These are phyloP conservation scores for Urtica urens DNA, from an alignment of 306 rosid genomes.

Conservation along the genomic window DNA sequence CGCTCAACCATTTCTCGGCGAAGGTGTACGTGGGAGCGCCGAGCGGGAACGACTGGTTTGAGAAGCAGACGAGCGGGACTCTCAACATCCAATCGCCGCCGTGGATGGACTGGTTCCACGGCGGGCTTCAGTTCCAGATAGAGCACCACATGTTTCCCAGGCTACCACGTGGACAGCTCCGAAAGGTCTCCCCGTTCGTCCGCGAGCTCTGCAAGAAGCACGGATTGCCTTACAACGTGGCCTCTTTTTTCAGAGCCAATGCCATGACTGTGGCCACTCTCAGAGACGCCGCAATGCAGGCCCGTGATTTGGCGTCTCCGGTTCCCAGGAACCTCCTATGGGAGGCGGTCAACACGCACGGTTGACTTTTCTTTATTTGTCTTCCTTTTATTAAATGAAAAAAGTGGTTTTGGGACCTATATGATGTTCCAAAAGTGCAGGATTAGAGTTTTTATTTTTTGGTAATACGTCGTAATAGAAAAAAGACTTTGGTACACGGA, in stretches of 20 bases:
- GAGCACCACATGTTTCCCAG: slow-evolving; percentile 69
- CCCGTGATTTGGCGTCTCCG: slow-evolving; percentile 38
- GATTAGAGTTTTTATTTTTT: too few relatives aligned
- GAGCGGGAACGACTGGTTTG: slow-evolving; percentile 44
- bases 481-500: too few relatives aligned
- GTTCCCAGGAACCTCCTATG: slow-evolving; percentile 54
- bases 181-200: slow-evolving; percentile 52
- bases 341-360: slow-evolving; percentile 73
- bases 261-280: slow-evolving; percentile 37
- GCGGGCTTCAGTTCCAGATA: slow-evolving; percentile 78
- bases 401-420: too few relatives aligned
- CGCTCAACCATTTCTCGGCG: slow-evolving; percentile 62
- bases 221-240: slow-evolving; percentile 43
- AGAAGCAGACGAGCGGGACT: slow-evolving; percentile 52
- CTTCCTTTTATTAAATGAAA: too few relatives aligned
- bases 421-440: too few relatives aligned
- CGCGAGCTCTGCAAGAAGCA: slow-evolving; percentile 55
- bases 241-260: slow-evolving; percentile 59
- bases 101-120: slow-evolving; percentile 93
- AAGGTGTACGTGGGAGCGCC: slow-evolving; percentile 60
- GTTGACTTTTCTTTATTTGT: too few relatives aligned
- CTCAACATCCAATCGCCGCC: slow-evolving; percentile 34
- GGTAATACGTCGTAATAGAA: too few relatives aligned
- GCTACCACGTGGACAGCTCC: slow-evolving; percentile 34
- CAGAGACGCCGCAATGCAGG: slow-evolving; percentile 55